Conservation (phyloP, 2,329 filamentous ascomycete species). For the Lachnellula cervina region DNA sequence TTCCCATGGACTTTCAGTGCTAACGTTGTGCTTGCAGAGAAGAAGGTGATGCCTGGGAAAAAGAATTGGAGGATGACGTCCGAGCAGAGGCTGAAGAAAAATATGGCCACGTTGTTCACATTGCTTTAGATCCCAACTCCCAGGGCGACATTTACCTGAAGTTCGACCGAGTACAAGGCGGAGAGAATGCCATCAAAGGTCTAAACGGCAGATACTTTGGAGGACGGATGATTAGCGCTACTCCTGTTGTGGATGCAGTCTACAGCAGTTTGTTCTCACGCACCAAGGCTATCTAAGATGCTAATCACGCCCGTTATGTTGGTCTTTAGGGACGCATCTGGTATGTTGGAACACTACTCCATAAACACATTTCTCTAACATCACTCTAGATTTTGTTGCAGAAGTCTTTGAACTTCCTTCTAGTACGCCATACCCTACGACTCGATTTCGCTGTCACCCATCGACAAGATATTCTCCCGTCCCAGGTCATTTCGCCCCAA, state of each 20-base stretch:
- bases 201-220: conserved; percentile 96
- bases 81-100: conserved; percentile 87
- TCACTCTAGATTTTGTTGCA: conserved; percentile 7
- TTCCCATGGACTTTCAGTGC: conserved; percentile 6
- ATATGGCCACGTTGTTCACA: conserved; percentile 97
- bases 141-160: conserved; percentile 97
- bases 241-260: conserved; percentile 95
- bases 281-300: conserved; percentile 69
- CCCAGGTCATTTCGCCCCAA: neutral
- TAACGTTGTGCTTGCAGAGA: conserved; percentile 55
- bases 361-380: neutral
- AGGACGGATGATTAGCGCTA: conserved; percentile 85
- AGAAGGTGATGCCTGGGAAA: conserved; percentile 81
- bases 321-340: conserved; percentile 26
- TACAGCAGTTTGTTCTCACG: conserved; percentile 95
- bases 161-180: conserved; percentile 91
- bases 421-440: neutral
- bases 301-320: conserved; percentile 26
- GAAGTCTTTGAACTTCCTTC: conserved; percentile 6
- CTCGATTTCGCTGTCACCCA: neutral
- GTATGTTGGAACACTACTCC: conserved; percentile 11
- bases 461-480: neutral
- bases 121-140: conserved; percentile 88
- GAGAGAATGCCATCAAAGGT: conserved; percentile 96
- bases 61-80: conserved; percentile 91